These are phyloP conservation scores for Rhodocollybia butyracea DNA, from an alignment of 768 basidiomycete genomes.

Conservation along the genomic window DNA sequence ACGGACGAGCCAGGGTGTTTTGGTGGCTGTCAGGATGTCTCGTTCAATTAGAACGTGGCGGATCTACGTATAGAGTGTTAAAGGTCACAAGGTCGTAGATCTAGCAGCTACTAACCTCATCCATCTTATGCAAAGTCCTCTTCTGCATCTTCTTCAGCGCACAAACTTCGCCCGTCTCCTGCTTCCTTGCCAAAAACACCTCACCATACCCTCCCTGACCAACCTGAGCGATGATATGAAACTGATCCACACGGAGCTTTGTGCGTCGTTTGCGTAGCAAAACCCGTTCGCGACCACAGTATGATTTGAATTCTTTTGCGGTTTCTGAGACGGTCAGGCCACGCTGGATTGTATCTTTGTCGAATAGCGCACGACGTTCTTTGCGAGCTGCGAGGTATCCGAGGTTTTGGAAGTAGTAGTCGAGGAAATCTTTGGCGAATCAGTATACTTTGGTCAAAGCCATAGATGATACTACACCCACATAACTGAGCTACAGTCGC, in stretches of 20 bases:
- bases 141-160: slow-evolving; percentile 98
- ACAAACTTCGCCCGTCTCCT: slow-evolving; percentile 94
- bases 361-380: slow-evolving; percentile 79
- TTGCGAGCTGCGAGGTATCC: slow-evolving; percentile 87
- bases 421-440: slow-evolving; percentile 73
- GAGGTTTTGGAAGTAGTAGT: slow-evolving; percentile 96
- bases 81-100: slow-evolving; percentile 2
- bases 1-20: slow-evolving; percentile 95
- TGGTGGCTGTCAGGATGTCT: slow-evolving; percentile 95
- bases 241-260: slow-evolving; percentile 90
- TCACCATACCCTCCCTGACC: slow-evolving; percentile 99
- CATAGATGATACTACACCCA: slow-evolving; percentile 37
- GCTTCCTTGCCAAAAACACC: slow-evolving; percentile 92
- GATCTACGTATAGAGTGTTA: slow-evolving; percentile 54
- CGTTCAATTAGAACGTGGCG: slow-evolving; percentile 98
- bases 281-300: slow-evolving; percentile 92
- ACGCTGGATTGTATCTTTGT: slow-evolving; percentile 74
- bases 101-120: slow-evolving; percentile 58
- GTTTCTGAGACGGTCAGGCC: slow-evolving; percentile 54
- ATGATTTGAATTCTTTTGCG: slow-evolving; percentile 83
- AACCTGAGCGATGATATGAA: slow-evolving; percentile 97
- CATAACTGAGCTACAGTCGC: slow-evolving; percentile 97
- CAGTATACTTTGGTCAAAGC: not conserved
- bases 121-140: slow-evolving; percentile 94
- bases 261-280: slow-evolving; percentile 88